Evolutionary conservation across 1,284 basidiomycete species (phyloP), one percentile per base, ranked within the genome.

Genomic region (Moesziomyces antarcticus): DNA sequence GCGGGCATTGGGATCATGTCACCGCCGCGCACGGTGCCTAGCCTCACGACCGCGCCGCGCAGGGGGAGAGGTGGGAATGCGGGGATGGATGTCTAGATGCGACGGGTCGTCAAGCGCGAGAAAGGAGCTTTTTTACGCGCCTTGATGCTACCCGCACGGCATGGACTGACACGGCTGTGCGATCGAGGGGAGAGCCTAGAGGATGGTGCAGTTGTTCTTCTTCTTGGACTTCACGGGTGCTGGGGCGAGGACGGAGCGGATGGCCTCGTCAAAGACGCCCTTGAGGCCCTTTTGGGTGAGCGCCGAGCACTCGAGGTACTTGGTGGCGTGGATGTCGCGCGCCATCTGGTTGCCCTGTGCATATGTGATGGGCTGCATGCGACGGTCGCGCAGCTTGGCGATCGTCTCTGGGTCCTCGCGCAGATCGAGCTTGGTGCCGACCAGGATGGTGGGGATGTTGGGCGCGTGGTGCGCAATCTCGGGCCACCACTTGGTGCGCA

Each of bases 401-500:
- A 97, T 91, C 41, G 93, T 95, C 56, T 89, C 88, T 16, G 89
- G 92, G 85, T 99, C 97, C 85, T 99, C 96, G 79, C 97, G 91
- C 82, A 99, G 87, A 88, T 99, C 97, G 72, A 98, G 89, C 87
- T 99, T 99, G 59, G 97, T 99, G 25, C 97, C 97, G 55, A 99
- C 95, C 60, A 99, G 88, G 76, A 99, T 92, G 77, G 97, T 91
- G 55, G 86, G 85, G 92, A 93, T 78, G 93, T 97, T 85, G 56
- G 97, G 97, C 30, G 96, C 95, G 86, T 99, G 96, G 86, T 99
- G 97, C 47, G 69, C 60, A 58, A 80, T 77, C 55, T 78, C 81
- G 40, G 86, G 86, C 84, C 84, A 86, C 86, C 86, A 87, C 84
- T 98, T 98, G 78, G 94, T 97, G 86, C 92, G 90, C 66, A 99